These are phyloP conservation scores for Mycena filopes DNA, from an alignment of 768 basidiomycete genomes.

Conservation along the genomic window DNA sequence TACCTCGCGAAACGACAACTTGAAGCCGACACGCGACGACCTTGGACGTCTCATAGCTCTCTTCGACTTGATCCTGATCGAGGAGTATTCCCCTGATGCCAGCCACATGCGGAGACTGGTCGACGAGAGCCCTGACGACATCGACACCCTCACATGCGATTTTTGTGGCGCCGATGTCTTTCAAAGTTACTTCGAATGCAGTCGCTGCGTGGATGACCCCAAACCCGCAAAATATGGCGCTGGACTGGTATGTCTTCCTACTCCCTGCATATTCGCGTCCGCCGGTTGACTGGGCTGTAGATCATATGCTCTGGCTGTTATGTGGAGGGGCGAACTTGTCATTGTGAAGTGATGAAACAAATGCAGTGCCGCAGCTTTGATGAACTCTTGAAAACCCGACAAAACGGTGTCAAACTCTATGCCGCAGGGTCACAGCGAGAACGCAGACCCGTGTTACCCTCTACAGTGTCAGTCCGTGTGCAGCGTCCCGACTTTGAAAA, in stretches of 20 bases:
- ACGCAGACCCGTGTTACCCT: not conserved
- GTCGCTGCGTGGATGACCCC: slow-evolving; percentile 48
- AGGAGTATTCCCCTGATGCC: slow-evolving; percentile 40
- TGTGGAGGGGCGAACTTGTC: slow-evolving; percentile 80
- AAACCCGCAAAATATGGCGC: slow-evolving; percentile 43
- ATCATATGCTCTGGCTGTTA: slow-evolving; percentile 79
- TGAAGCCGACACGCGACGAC: not conserved
- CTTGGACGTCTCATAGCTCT: slow-evolving; percentile 27
- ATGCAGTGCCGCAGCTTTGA: slow-evolving; percentile 65
- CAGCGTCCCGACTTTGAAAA: not conserved
- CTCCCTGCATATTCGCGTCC: too few relatives aligned
- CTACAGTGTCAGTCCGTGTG: slow-evolving; percentile 1
- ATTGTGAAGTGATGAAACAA: slow-evolving; percentile 69
- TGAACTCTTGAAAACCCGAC: slow-evolving; percentile 55
- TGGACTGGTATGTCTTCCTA: too few relatives aligned
- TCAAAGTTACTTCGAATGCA: slow-evolving; percentile 83
- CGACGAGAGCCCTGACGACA: slow-evolving; percentile 29
- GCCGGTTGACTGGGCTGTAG: too few relatives aligned
- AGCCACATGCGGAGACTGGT: slow-evolving; percentile 20
- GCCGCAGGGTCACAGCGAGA: not conserved
- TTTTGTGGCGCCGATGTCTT: slow-evolving; percentile 88
- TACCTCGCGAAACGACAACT: slow-evolving; percentile 14
- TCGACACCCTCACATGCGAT: slow-evolving; percentile 65
- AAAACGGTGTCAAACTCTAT: slow-evolving; percentile 39
- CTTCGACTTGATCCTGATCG: slow-evolving; percentile 29